These are phyloP conservation scores for Phaeodactylum tricornutum DNA, from an alignment of 108 stramenopile species.

Conservation along the genomic window DNA sequence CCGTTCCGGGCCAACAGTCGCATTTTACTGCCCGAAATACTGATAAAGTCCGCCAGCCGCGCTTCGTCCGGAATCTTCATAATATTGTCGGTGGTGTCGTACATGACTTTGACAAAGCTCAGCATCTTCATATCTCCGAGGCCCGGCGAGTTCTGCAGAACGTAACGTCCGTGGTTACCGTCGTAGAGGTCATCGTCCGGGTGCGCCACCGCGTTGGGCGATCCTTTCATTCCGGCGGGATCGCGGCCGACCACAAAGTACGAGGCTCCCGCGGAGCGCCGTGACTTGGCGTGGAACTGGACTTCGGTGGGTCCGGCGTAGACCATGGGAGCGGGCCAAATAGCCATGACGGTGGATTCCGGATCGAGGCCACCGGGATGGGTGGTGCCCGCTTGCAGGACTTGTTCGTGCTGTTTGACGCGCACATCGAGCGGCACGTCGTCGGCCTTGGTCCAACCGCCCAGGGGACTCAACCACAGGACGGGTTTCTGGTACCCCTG, in stretches of 20 bases:
- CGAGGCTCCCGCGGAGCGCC: constrained; percentile 89
- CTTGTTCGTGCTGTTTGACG: constrained; percentile 95
- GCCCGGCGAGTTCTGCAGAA: constrained; percentile 90
- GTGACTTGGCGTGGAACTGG: constrained; percentile 95
- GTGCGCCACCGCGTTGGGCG: constrained; percentile 74
- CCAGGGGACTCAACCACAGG: constrained; percentile 95
- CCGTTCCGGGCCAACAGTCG: constrained; percentile 87
- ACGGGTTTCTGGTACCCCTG: constrained; percentile 93
- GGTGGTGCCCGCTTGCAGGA: constrained; percentile 72
- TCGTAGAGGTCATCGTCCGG: constrained; percentile 95
- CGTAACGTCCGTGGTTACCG: constrained; percentile 95
- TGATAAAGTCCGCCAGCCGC: constrained; percentile 92
- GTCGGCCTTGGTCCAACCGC: constrained; percentile 97
- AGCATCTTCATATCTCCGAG: constrained; percentile 93
- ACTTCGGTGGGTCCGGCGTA: constrained; percentile 99
- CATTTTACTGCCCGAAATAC: constrained; percentile 97
- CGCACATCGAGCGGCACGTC: constrained; percentile 98
- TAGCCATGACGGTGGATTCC: constrained; percentile 95
- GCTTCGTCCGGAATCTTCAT: constrained; percentile 90
- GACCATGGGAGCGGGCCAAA: constrained; percentile 99
- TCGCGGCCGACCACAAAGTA: constrained; percentile 98
- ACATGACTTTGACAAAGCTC: constrained; percentile 97
- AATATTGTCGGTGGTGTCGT: constrained; percentile 90
- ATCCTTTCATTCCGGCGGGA: constrained; percentile 97
- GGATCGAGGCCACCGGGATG: constrained; percentile 94